phyloP scores from a whole-genome alignment of 306 rosid genomes.

The Begonia masoniana region DNA sequence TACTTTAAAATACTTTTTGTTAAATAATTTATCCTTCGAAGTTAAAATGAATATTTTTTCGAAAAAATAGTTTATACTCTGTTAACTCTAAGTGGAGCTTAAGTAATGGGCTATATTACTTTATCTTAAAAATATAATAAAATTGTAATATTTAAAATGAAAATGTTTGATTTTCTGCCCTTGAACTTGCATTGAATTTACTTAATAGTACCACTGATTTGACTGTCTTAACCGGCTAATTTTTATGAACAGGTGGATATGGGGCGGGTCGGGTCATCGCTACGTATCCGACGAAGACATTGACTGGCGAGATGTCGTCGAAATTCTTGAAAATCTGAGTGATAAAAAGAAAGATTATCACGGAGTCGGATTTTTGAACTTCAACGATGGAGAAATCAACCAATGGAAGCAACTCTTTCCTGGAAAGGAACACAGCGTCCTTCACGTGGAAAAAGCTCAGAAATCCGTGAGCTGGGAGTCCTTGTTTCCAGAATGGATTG shows the following conservation, averaged over 20 bases:
- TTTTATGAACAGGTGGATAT: constrained; percentile 64
- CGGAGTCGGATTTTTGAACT: constrained; percentile 69
- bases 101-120: no score
- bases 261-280: constrained; percentile 67
- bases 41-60: no score
- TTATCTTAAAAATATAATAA: not conserved
- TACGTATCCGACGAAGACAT: constrained; percentile 33
- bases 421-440: constrained; percentile 31
- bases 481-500: constrained; percentile 92
- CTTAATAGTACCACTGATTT: not conserved
- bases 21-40: no score
- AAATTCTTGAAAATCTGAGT: constrained; percentile 26
- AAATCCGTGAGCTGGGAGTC: constrained; percentile 68
- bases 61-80: no score
- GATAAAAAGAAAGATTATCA: constrained; percentile 27
- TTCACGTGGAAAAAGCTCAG: constrained; percentile 45
- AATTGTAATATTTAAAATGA: not conserved
- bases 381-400: constrained; percentile 41
- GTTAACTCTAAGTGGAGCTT: no score
- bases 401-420: constrained; percentile 55
- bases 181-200: no score
- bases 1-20: no score
- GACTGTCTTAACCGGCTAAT: not conserved
- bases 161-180: no score
- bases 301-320: constrained; percentile 41